phyloP scores from a whole-genome alignment of 768 basidiomycete species.

The Zangia roseola region DNA sequence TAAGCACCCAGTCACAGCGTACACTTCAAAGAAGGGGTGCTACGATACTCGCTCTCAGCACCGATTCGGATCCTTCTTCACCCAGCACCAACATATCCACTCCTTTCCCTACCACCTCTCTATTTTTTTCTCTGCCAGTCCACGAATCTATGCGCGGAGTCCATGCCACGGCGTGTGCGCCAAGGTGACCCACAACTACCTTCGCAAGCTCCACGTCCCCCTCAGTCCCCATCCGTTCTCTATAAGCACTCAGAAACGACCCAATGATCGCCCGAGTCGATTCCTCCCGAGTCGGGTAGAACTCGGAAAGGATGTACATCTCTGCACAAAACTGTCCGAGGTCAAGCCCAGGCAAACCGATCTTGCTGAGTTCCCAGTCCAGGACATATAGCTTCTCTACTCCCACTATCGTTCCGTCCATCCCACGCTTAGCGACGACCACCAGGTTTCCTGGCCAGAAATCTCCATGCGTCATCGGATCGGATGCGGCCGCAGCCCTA shows the following conservation, averaged over 20 bases:
- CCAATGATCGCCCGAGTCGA: constrained; percentile 37
- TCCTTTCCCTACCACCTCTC: constrained; percentile 51
- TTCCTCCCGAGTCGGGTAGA: constrained; percentile 40
- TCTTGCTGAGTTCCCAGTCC: constrained; percentile 66
- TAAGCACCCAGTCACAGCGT: too few species aligned
- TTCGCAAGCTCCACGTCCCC: constrained; percentile 31
- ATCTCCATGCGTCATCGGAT: constrained; percentile 48
- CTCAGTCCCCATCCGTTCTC: constrained; percentile 15
- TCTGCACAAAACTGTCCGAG: constrained; percentile 67
- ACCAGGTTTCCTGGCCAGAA: constrained; percentile 74
- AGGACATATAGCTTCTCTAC: constrained; percentile 48
- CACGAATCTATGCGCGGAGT: constrained; percentile 48
- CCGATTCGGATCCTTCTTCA: constrained; percentile 24
- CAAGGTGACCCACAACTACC: constrained; percentile 46
- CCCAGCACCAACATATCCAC: constrained; percentile 42
- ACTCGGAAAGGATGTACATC: constrained; percentile 48
- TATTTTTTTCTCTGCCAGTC: constrained; percentile 47
- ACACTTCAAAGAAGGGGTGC: constrained; percentile 19
- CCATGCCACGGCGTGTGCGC: constrained; percentile 52
- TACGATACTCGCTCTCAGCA: constrained; percentile 30
- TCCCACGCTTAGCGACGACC: constrained; percentile 36
- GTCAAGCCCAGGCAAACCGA: constrained; percentile 57
- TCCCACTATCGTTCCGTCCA: constrained; percentile 20
- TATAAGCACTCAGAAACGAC: constrained; percentile 49
- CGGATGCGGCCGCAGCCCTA: constrained; percentile 22